Base-by-base conservation (phyloP, 495 filamentous ascomycete genomes). In the Penicillium robsamsonii region DNA sequence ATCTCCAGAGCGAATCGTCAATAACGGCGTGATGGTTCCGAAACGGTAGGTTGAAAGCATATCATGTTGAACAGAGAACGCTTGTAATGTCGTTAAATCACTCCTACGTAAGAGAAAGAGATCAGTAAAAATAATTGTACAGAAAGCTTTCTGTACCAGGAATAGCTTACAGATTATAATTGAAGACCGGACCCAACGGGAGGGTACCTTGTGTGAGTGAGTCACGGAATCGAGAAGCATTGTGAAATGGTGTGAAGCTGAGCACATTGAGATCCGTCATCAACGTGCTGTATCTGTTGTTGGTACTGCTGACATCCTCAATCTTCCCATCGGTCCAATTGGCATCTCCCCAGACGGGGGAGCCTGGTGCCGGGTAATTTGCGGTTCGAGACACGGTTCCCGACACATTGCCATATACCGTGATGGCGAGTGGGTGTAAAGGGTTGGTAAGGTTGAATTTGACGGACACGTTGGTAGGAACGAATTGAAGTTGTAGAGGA, bases 321-420 rank as follows among this genome's bases (percentile, higher is more conserved):
- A 97, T 95, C 72, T 96, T 96, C 47, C 92, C 92, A 57, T 84
- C 75, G 2, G 82, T 84, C 47, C 76, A 70, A 41, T 79, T 84
- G 0, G 75, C 61, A 64, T 90, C 77, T 1, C 45, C 63, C 76
- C 87, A 84, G 45, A 70, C 64, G 5, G 76, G 65, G 59, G 81
- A 72, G 44, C 81, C 67, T 41, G 72, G 66, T 5, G 75, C 53
- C 41, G 89, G 89, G 55, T 84, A 77, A 15, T 68, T 56, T 5
- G 70, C 48, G 20, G 76, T 64, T 30, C 59, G 42, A 51, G 74
- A 73, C 17, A 71, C 67, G 15, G 73, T 74, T 8, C 94, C 94
- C 25, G 86, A 86, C 20, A 97, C 91, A 70, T 97, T 96, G 22
- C 92, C 92, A 74, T 90, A 97, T 20, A 96, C 84, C 1, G 86